A percentile compares a stretch with the other conserved stretches of the same genome.
Evolutionary conservation across 2,329 filamentous ascomycete genomes (phyloP).

Genomic region (Penicillium olsonii): DNA sequence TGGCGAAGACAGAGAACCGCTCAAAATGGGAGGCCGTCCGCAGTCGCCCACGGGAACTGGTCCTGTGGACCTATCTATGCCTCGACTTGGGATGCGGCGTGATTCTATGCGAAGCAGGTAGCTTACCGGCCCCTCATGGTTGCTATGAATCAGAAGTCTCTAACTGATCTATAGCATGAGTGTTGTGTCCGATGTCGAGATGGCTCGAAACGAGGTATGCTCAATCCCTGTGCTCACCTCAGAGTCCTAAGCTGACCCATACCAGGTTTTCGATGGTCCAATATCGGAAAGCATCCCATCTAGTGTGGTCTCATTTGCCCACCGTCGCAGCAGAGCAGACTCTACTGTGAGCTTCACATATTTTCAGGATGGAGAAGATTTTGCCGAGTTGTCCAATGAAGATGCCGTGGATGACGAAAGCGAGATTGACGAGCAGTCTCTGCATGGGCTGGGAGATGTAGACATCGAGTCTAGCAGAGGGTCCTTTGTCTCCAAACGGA

Average conservation of each 20-base stretch:
- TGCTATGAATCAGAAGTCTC: neutral
- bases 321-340: constrained; percentile 76
- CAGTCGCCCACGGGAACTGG: constrained; percentile 26
- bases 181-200: constrained; percentile 94
- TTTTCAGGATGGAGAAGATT: constrained; percentile 72
- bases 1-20: neutral
- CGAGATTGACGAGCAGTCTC: constrained; percentile 46
- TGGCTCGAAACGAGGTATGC: constrained; percentile 89
- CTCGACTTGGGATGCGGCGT: constrained; percentile 30
- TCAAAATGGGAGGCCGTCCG: constrained; percentile 32
- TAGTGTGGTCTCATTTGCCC: constrained; percentile 86
- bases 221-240: constrained; percentile 2
- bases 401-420: constrained; percentile 46
- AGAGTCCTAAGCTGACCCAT: constrained; percentile 5
- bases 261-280: constrained; percentile 79
- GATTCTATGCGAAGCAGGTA: constrained; percentile 45
- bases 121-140: neutral
- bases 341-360: constrained; percentile 89
- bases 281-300: constrained; percentile 95
- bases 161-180: constrained; percentile 55
- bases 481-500: constrained; percentile 35
- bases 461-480: constrained; percentile 39
- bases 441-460: constrained; percentile 41
- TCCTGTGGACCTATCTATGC: constrained; percentile 23
- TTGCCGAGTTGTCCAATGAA: constrained; percentile 52